These are phyloP conservation scores for Saccharum spontaneum DNA, from an alignment of 176 grass and related monocot genomes.

Conservation along the genomic window DNA sequence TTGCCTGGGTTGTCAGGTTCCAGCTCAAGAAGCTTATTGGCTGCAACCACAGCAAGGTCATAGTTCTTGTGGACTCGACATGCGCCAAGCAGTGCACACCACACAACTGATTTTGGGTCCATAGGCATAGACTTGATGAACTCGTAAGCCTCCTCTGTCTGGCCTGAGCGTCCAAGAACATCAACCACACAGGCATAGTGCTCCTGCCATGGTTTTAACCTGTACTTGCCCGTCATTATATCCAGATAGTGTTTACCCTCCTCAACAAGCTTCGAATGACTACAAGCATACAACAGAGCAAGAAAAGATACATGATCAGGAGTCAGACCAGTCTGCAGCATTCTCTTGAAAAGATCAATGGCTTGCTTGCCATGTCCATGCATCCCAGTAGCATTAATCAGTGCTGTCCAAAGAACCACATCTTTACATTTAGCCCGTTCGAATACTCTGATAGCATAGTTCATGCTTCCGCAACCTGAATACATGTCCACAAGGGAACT, in stretches of 20 bases:
- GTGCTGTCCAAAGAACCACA: slow-evolving; percentile 72
- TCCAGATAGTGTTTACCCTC: slow-evolving; percentile 70
- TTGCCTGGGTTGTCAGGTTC: slow-evolving; percentile 75
- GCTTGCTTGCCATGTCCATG: slow-evolving; percentile 74
- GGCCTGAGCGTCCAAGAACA: slow-evolving; percentile 74
- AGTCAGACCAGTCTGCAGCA: slow-evolving; percentile 56
- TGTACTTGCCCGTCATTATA: slow-evolving; percentile 57
- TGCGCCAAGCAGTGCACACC: slow-evolving; percentile 82
- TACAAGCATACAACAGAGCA: slow-evolving; percentile 75
- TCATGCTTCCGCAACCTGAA: slow-evolving; percentile 70
- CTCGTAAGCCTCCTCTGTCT: slow-evolving; percentile 55
- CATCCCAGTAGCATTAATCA: slow-evolving; percentile 83
- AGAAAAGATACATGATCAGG: slow-evolving; percentile 86
- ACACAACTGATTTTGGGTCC: slow-evolving; percentile 66
- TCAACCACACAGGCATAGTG: slow-evolving; percentile 81
- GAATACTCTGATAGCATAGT: slow-evolving; percentile 54
- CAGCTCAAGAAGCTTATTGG: slow-evolving; percentile 67
- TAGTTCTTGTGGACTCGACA: slow-evolving; percentile 59
- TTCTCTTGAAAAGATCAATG: slow-evolving; percentile 54
- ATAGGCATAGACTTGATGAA: slow-evolving; percentile 76
- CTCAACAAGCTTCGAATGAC: slow-evolving; percentile 66
- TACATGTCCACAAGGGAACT: slow-evolving; percentile 90
- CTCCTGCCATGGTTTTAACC: slow-evolving; percentile 77
- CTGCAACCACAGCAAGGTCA: slow-evolving; percentile 51
- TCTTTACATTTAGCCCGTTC: slow-evolving; percentile 42